These are phyloP conservation scores for Phytophthora sojae DNA, from an alignment of 352 stramenopile genomes.

Conservation along the genomic window DNA sequence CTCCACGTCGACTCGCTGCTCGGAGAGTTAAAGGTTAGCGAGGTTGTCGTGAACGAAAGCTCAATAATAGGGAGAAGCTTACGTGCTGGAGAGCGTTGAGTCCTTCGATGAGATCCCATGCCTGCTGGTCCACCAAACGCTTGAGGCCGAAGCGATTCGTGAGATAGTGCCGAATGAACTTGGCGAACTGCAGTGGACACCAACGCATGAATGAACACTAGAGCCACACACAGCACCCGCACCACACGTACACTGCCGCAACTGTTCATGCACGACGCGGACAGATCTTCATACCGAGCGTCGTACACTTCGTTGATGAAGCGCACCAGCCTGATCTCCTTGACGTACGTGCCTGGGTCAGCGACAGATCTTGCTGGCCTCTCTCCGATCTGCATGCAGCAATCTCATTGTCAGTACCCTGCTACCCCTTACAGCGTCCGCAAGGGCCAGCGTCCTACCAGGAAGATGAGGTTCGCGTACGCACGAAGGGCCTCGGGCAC, in stretches of 20 bases:
- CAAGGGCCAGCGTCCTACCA: conserved; percentile 28
- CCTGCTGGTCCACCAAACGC: conserved; percentile 69
- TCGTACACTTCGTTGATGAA: conserved; percentile 84
- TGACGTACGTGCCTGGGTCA: conserved; percentile 38
- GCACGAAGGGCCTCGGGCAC: conserved; percentile 30
- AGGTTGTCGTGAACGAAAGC: not conserved
- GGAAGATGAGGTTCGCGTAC: conserved; percentile 46
- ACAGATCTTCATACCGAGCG: conserved; percentile 48
- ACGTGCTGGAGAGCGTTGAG: conserved; percentile 53
- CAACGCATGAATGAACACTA: not conserved
- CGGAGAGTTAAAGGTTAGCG: not conserved
- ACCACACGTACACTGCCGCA: conserved; percentile 22
- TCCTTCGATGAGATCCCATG: conserved; percentile 61
- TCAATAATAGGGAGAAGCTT: conserved; percentile 1
- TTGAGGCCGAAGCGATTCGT: conserved; percentile 73
- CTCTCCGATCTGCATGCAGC: conserved; percentile 28
- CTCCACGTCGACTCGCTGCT: conserved; percentile 58
- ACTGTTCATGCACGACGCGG: conserved; percentile 19
- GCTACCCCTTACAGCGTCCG: not conserved
- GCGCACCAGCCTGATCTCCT: conserved; percentile 54
- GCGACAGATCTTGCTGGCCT: not conserved
- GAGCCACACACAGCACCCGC: not conserved
- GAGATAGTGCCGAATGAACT: conserved; percentile 65
- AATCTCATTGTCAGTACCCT: not conserved
- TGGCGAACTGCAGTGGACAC: conserved; percentile 38